These are phyloP conservation scores for Coniophora puteana DNA, from an alignment of 1,284 basidiomycete species.

Conservation along the genomic window DNA sequence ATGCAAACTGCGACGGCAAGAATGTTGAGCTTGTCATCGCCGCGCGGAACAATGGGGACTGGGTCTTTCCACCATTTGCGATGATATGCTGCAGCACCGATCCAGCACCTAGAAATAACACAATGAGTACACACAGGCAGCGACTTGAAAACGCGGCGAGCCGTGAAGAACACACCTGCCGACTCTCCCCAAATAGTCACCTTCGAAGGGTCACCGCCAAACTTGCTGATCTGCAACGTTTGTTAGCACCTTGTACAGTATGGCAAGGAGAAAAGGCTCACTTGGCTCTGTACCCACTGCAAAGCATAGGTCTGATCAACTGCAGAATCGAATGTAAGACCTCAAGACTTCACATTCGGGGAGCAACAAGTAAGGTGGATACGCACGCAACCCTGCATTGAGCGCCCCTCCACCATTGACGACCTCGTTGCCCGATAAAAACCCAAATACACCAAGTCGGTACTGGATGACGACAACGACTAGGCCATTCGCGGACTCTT, in stretches of 20 bases:
- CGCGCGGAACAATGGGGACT: slow-evolving; percentile 36
- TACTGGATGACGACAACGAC: too few relatives aligned
- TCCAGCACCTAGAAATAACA: slow-evolving; percentile 13
- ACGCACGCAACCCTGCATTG: not conserved
- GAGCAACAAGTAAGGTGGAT: too few relatives aligned
- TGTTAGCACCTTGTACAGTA: not conserved
- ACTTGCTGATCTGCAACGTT: slow-evolving; percentile 19
- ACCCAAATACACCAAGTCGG: too few relatives aligned
- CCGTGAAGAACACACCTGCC: too few relatives aligned
- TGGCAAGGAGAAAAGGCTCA: not conserved
- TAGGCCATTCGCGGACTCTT: too few relatives aligned
- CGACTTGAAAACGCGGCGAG: too few relatives aligned
- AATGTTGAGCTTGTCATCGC: slow-evolving; percentile 41
- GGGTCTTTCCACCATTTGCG: slow-evolving; percentile 27
- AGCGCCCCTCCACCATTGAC: not conserved
- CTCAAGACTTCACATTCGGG: too few relatives aligned
- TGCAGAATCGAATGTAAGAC: slow-evolving; percentile 6
- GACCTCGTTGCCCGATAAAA: not conserved
- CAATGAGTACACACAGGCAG: not conserved
- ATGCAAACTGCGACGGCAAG: too few relatives aligned
- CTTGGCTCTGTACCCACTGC: slow-evolving; percentile 20
- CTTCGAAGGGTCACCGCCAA: slow-evolving; percentile 22
- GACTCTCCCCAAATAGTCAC: slow-evolving; percentile 29
- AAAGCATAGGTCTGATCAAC: slow-evolving; percentile 16
- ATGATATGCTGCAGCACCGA: too few relatives aligned